Evolutionary conservation across 345 rosid genomes (phyloP).

Genomic region (Populus euphratica): DNA sequence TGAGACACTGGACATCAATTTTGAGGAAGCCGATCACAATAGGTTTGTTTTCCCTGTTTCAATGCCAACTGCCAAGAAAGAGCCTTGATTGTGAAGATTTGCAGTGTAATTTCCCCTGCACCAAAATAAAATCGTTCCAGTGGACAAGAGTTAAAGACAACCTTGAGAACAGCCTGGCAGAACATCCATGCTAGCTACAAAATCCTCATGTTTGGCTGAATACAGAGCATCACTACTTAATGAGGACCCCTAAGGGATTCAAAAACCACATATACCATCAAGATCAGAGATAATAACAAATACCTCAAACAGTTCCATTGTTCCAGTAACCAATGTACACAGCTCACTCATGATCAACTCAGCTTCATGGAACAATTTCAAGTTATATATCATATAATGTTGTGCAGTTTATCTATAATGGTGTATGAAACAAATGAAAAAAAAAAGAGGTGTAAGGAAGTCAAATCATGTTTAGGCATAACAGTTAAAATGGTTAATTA

Average conservation of each 20-base stretch:
- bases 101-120: background rate
- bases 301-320: background rate
- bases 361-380: too few species aligned
- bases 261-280: background rate
- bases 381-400: background rate
- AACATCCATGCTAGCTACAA: background rate
- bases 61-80: background rate
- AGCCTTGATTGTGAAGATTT: background rate
- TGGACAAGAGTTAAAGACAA: background rate
- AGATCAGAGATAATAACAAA: background rate
- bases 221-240: background rate
- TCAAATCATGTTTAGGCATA: background rate
- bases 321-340: background rate
- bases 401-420: background rate
- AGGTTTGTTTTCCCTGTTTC: background rate
- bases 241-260: background rate
- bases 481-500: background rate
- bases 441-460: background rate
- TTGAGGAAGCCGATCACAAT: background rate
- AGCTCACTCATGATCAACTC: too few species aligned
- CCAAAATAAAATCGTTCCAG: background rate
- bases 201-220: background rate
- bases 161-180: background rate
- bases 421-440: background rate
- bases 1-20: too few species aligned